These are phyloP conservation scores for Argentina anserina DNA, from an alignment of 306 rosid species.

Conservation along the genomic window DNA sequence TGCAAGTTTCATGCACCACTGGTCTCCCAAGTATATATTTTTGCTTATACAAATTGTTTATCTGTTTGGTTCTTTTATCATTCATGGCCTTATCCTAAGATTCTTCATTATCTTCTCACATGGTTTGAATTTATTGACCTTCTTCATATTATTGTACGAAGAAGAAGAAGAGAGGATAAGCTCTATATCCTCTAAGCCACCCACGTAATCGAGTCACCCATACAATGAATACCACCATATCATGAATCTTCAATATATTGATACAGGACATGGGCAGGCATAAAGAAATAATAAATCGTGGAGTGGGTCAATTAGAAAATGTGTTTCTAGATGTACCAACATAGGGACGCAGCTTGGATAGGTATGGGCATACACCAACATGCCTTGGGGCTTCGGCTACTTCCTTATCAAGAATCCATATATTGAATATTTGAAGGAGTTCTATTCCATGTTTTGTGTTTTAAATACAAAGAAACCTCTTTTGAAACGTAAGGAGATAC, in stretches of 20 bases:
- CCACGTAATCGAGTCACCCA: conserved; percentile 10
- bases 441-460: neutral
- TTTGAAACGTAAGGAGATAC: neutral
- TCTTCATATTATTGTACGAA: conserved; percentile 8
- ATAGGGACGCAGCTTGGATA: conserved; percentile 6
- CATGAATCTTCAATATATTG: neutral
- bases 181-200: conserved; percentile 19
- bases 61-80: conserved; percentile 1
- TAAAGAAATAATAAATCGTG: neutral
- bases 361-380: conserved; percentile 17
- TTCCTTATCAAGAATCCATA: neutral
- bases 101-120: conserved; percentile 46
- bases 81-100: conserved; percentile 31
- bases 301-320: conserved; percentile 14
- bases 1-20: conserved; percentile 18
- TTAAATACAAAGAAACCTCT: neutral
- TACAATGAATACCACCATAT: neutral
- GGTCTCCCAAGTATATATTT: neutral
- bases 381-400: neutral
- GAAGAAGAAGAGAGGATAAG: conserved; percentile 27
- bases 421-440: neutral
- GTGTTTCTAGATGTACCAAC: conserved; percentile 7
- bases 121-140: conserved; percentile 29
- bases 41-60: neutral
- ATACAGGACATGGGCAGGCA: neutral